These are phyloP conservation scores for Rosa persica DNA, from an alignment of 306 rosid genomes.

Conservation along the genomic window DNA sequence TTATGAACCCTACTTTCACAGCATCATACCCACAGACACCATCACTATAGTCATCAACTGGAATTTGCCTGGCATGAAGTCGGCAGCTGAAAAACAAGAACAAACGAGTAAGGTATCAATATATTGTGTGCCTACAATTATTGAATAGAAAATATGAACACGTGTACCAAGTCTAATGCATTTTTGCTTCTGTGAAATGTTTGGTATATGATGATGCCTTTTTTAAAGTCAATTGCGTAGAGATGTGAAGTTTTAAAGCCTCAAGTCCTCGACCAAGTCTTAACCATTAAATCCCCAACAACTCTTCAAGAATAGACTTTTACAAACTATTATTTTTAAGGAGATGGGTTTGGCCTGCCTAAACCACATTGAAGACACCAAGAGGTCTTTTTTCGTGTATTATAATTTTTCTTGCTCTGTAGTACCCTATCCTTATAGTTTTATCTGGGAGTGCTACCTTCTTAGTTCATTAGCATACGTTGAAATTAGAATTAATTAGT, in stretches of 20 bases:
- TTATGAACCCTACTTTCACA: slow-evolving; percentile 41
- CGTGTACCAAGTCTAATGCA: background rate
- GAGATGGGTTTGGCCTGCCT: slow-evolving; percentile 17
- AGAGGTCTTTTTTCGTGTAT: background rate
- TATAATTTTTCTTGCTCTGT: background rate
- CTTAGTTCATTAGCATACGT: too few relatives aligned
- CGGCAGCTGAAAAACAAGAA: slow-evolving; percentile 44
- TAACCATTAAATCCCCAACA: background rate
- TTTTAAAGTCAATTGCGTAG: slow-evolving; percentile 19
- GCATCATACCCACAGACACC: slow-evolving; percentile 42
- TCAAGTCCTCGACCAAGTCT: slow-evolving; percentile 12
- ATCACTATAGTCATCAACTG: slow-evolving; percentile 42
- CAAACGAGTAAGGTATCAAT: slow-evolving; percentile 1
- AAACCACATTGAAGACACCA: background rate
- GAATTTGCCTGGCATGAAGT: slow-evolving; percentile 43
- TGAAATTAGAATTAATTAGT: background rate
- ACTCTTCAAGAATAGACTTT: background rate
- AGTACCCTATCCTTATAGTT: background rate
- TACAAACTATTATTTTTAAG: background rate
- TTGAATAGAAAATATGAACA: background rate
- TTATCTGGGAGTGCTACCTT: background rate
- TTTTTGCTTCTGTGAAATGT: background rate
- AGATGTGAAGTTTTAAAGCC: slow-evolving; percentile 11
- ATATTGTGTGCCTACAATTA: background rate
- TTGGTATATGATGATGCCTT: background rate